Evolutionary conservation across 345 rosid genomes (phyloP).

Genomic region (Euclidium syriacum): DNA sequence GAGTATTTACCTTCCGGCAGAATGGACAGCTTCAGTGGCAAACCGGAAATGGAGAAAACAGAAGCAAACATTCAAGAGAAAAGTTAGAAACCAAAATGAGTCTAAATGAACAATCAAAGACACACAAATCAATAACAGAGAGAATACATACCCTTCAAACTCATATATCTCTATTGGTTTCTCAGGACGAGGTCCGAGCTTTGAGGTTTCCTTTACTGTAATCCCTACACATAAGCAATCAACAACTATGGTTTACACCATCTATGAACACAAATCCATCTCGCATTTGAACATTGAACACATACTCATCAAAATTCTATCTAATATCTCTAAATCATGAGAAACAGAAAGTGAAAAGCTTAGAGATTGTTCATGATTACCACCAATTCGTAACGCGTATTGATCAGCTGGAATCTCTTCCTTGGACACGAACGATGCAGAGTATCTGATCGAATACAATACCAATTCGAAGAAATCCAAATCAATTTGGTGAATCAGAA

Average conservation of each 20-base stretch:
- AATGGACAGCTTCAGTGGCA: slow-evolving; percentile 75
- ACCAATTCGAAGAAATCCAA: neutral
- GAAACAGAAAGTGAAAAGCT: slow-evolving; percentile 10
- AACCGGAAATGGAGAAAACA: slow-evolving; percentile 23
- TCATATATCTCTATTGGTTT: slow-evolving; percentile 90
- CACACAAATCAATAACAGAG: neutral
- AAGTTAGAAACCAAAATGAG: slow-evolving; percentile 3
- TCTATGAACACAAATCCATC: neutral
- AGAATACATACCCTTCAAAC: slow-evolving; percentile 67
- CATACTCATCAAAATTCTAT: neutral
- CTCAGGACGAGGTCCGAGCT: slow-evolving; percentile 85
- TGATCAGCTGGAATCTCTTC: slow-evolving; percentile 66
- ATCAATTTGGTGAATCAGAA: neutral
- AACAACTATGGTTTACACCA: neutral
- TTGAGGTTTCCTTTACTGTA: slow-evolving; percentile 70
- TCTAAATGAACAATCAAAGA: neutral
- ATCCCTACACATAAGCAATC: slow-evolving; percentile 42
- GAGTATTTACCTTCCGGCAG: slow-evolving; percentile 89
- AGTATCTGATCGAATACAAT: slow-evolving; percentile 51
- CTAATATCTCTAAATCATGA: neutral
- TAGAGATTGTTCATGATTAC: slow-evolving; percentile 32
- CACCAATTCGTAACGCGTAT: slow-evolving; percentile 63
- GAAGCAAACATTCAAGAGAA: slow-evolving; percentile 10
- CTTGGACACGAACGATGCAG: slow-evolving; percentile 64
- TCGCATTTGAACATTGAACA: too few species aligned